These are phyloP conservation scores for Erigeron canadensis DNA, from an alignment of 129 eudicot species.

Conservation along the genomic window DNA sequence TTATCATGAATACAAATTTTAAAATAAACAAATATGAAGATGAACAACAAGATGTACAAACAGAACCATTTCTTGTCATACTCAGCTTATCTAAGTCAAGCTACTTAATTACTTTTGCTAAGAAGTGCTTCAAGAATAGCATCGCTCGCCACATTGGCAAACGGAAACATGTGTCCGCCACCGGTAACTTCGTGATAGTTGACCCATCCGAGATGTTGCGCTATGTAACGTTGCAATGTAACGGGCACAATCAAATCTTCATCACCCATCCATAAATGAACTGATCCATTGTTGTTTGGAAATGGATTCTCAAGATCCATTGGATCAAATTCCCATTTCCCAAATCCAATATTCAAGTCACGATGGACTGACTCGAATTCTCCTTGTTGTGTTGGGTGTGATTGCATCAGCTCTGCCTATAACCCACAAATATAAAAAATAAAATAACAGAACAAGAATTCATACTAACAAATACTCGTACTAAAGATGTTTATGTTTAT, in stretches of 20 bases:
- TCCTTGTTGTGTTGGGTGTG: constrained; percentile 67
- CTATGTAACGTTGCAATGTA: constrained; percentile 64
- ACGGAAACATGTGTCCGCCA: constrained; percentile 72
- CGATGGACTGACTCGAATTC: constrained; percentile 71
- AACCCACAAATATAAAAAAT: no score
- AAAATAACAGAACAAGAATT: no score
- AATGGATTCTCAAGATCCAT: constrained; percentile 63
- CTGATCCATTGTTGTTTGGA: constrained; percentile 54
- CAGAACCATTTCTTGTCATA: no score
- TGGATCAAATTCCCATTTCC: constrained; percentile 87
- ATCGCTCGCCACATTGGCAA: constrained; percentile 55
- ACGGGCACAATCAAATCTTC: constrained; percentile 64
- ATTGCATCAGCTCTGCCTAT: no score
- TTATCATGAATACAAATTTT: no score
- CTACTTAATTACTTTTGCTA: no score
- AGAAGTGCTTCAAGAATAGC: constrained; percentile 51
- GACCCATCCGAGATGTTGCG: constrained; percentile 63
- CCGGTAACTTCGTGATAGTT: constrained; percentile 66
- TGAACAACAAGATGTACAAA: no score
- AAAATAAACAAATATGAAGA: no score
- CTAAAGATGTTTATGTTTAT: not conserved
- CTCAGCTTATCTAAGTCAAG: no score
- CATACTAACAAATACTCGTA: no score
- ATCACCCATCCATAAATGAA: constrained; percentile 83
- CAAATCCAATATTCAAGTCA: constrained; percentile 64